These are phyloP conservation scores for Filosporella fistucella DNA, from an alignment of 495 filamentous ascomycete species.

Conservation along the genomic window DNA sequence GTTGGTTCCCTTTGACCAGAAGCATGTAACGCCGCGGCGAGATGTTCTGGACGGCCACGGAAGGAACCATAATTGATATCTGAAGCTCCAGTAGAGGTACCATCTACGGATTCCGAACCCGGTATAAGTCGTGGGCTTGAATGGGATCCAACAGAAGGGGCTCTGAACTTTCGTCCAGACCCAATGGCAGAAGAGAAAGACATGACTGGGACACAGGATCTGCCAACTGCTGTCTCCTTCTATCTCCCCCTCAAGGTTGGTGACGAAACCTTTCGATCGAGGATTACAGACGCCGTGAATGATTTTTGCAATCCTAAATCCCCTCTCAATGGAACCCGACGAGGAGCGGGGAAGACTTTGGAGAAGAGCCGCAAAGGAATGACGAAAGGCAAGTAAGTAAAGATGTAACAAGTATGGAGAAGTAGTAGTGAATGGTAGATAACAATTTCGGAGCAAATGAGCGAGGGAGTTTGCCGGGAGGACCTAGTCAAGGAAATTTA, in stretches of 20 bases:
- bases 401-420: too few relatives aligned
- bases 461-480: too few relatives aligned
- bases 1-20: conserved; percentile 59
- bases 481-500: too few relatives aligned
- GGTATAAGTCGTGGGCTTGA: conserved; percentile 20
- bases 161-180: conserved; percentile 6
- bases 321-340: too few relatives aligned
- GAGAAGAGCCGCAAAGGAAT: too few relatives aligned
- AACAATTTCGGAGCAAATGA: too few relatives aligned
- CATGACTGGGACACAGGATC: conserved; percentile 9
- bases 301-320: too few relatives aligned
- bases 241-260: neutral
- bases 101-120: conserved; percentile 12
- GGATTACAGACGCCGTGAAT: too few relatives aligned
- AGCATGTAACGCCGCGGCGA: neutral
- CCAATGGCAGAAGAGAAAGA: conserved; percentile 14
- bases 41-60: conserved; percentile 2
- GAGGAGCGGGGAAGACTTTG: neutral
- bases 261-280: too few relatives aligned
- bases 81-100: conserved; percentile 6
- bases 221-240: neutral
- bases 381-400: too few relatives aligned
- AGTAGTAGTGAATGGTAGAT: too few relatives aligned
- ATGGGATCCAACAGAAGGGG: conserved; percentile 12
- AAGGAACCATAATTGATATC: conserved; percentile 18